A percentile compares a stretch with the other conserved stretches of the same genome.
phyloP scores from a whole-genome alignment of 1,284 basidiomycete genomes.

The Paramarasmius palmivorus region DNA sequence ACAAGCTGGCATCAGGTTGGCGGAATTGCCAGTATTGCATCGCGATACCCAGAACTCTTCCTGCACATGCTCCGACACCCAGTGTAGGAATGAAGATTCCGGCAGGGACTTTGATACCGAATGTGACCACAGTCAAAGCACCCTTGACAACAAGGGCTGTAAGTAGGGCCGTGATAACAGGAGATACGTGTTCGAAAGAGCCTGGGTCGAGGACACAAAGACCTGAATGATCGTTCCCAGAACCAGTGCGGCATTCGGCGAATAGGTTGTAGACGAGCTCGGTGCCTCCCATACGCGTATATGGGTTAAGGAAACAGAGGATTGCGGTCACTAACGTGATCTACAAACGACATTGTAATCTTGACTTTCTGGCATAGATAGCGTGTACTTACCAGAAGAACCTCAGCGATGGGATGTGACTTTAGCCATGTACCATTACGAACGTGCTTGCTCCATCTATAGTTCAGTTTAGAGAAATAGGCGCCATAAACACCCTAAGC shows the following conservation, averaged over 20 bases:
- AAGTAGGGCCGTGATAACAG: slow-evolving; percentile 67
- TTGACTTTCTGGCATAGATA: not conserved
- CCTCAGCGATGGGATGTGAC: slow-evolving; percentile 82
- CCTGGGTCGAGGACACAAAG: slow-evolving; percentile 75
- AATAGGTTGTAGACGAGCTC: slow-evolving; percentile 94
- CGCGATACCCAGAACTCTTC: slow-evolving; percentile 83
- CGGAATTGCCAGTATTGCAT: slow-evolving; percentile 80
- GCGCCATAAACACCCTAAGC: slow-evolving; percentile 93
- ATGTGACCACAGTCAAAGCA: slow-evolving; percentile 85
- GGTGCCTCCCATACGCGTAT: slow-evolving; percentile 91
- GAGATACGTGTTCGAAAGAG: slow-evolving; percentile 56
- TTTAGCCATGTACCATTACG: slow-evolving; percentile 82
- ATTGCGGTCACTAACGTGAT: slow-evolving; percentile 77
- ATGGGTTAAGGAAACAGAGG: slow-evolving; percentile 88
- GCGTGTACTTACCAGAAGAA: slow-evolving; percentile 64
- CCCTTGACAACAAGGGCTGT: slow-evolving; percentile 84
- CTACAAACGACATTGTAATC: slow-evolving; percentile 36
- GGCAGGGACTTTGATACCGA: slow-evolving; percentile 92
- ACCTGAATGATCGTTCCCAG: slow-evolving; percentile 57
- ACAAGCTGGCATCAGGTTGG: slow-evolving; percentile 64
- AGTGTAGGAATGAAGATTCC: slow-evolving; percentile 98
- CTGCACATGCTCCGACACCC: slow-evolving; percentile 95
- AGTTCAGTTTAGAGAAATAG: slow-evolving; percentile 90
- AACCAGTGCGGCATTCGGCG: slow-evolving; percentile 72
- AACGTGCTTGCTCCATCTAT: slow-evolving; percentile 83